These are phyloP conservation scores for Neofusicoccum sp. DNA, from an alignment of 2,329 filamentous ascomycete species.

Conservation along the genomic window DNA sequence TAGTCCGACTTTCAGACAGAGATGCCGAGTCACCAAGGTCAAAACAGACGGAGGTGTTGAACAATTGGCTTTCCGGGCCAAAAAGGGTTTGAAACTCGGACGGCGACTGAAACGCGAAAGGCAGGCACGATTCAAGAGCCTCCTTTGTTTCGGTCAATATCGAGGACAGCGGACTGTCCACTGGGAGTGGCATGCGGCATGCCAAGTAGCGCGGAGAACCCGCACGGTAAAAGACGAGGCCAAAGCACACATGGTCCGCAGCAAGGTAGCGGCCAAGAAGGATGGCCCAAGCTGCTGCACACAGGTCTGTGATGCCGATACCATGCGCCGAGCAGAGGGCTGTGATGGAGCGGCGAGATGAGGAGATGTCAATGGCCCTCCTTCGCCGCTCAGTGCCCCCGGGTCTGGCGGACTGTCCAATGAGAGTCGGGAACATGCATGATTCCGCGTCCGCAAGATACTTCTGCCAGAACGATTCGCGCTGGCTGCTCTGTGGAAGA, in stretches of 20 bases:
- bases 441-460: conserved; percentile 3
- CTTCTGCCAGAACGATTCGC: neutral
- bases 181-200: neutral
- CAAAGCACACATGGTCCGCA: conserved; percentile 3
- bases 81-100: conserved; percentile 1
- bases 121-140: neutral
- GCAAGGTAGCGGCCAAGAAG: conserved; percentile 6
- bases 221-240: neutral
- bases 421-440: conserved; percentile 6
- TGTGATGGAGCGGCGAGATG: neutral
- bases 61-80: neutral
- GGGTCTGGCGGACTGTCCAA: neutral
- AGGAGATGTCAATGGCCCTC: neutral
- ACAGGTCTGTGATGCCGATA: neutral
- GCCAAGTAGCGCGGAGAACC: neutral
- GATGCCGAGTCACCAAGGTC: neutral
- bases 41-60: conserved; percentile 1
- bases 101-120: neutral
- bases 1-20: neutral
- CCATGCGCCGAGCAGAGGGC: neutral
- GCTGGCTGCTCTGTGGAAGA: conserved; percentile 9
- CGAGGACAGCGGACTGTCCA: neutral
- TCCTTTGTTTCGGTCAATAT: neutral
- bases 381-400: neutral
- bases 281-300: conserved; percentile 1